A percentile compares a stretch with the other conserved stretches of the same genome.
Conservation (phyloP, 164 flowering plant genomes). For the Nelumbo lutea region DNA sequence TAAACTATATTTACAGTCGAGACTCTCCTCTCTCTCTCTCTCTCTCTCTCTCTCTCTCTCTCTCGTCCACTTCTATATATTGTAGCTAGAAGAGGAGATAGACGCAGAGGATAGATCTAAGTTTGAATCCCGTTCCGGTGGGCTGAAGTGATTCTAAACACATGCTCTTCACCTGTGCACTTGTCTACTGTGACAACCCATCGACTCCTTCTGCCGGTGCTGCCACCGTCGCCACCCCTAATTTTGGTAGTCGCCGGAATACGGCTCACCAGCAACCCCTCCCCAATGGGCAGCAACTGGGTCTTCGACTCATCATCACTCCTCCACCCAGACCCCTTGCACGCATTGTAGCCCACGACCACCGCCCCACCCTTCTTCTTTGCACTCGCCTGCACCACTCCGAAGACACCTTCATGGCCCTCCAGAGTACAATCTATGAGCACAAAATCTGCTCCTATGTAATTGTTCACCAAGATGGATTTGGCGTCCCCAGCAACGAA, state of each 20-base stretch:
- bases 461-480: conserved; percentile 31
- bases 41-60: no score
- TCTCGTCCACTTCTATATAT: no score
- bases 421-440: conserved; percentile 62
- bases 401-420: conserved; percentile 39
- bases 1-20: no score
- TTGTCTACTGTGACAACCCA: conserved; percentile 75
- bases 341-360: conserved; percentile 70
- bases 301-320: conserved; percentile 25
- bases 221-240: conserved; percentile 3
- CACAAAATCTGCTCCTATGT: conserved; percentile 56
- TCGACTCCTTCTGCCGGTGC: conserved; percentile 34
- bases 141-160: conserved; percentile 49
- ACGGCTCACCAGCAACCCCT: conserved; percentile 57
- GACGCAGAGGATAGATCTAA: neutral
- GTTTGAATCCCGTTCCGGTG: conserved; percentile 14
- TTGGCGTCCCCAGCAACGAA: conserved; percentile 59
- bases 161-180: conserved; percentile 86
- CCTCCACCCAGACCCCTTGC: conserved; percentile 46
- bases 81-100: no score
- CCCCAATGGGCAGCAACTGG: conserved; percentile 71
- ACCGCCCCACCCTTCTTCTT: conserved; percentile 25
- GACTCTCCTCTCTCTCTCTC: no score
- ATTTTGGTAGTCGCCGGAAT: conserved; percentile 14
- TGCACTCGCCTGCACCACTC: conserved; percentile 24